Evolutionary conservation across 2,329 filamentous ascomycete species (phyloP).

Genomic region (Aspergillus sp.): DNA sequence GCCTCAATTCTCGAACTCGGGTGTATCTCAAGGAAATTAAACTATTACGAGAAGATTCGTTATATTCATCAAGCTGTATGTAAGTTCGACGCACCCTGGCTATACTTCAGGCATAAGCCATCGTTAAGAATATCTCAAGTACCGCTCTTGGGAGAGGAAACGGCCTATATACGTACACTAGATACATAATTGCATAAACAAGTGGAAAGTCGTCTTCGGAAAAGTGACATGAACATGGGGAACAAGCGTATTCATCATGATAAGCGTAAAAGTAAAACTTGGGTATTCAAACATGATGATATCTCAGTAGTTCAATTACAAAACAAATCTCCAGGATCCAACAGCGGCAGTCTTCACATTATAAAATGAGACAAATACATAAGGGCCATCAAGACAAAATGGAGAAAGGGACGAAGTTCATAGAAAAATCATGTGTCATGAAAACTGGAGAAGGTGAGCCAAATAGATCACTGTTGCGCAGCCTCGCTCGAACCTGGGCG

Average conservation of each 20-base stretch:
- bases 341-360: background rate
- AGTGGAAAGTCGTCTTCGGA: constrained; percentile 1
- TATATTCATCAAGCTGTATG: background rate
- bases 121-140: constrained; percentile 10
- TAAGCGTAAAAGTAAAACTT: constrained; percentile 11
- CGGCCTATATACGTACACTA: constrained; percentile 22
- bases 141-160: constrained; percentile 18
- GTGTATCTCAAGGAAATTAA: background rate
- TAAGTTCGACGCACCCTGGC: background rate
- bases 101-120: background rate
- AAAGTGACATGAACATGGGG: background rate
- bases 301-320: constrained; percentile 13
- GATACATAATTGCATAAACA: constrained; percentile 16
- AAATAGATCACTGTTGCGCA: constrained; percentile 14
- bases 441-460: constrained; percentile 2
- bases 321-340: constrained; percentile 8
- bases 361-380: background rate
- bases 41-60: background rate
- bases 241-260: constrained; percentile 13
- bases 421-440: constrained; percentile 1
- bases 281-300: constrained; percentile 20
- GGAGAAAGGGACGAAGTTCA: background rate
- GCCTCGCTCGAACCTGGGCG: constrained; percentile 32
- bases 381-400: constrained; percentile 2
- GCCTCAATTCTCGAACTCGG: background rate